A percentile compares a stretch with the other conserved stretches of the same genome.
Evolutionary conservation across 345 rosid genomes (phyloP).

Genomic region (Gossypium stocksii): DNA sequence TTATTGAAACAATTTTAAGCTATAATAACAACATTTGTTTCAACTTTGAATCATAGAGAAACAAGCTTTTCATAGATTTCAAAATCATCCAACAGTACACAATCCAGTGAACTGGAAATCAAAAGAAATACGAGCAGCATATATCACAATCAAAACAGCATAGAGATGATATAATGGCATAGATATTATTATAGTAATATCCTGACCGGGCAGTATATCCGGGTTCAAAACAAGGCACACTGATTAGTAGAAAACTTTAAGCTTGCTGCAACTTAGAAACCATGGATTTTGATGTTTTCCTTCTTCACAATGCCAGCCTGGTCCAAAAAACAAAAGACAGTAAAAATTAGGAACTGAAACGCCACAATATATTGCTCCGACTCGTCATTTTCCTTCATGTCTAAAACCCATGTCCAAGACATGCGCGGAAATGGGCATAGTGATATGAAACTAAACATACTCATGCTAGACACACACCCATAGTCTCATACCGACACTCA

Average conservation of each 20-base stretch:
- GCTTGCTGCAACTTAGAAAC: conserved; percentile 52
- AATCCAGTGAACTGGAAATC: neutral
- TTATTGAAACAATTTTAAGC: neutral
- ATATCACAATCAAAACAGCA: neutral
- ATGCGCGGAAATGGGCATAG: neutral
- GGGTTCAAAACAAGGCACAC: neutral
- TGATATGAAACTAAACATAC: neutral
- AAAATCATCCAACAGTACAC: conserved; percentile 6
- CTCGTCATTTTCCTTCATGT: neutral
- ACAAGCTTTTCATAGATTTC: neutral
- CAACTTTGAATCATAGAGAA: neutral
- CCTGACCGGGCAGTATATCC: neutral
- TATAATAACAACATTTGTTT: neutral
- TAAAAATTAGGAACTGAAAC: neutral
- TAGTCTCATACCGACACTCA: too few species aligned
- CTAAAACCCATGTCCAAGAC: neutral
- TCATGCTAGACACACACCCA: neutral
- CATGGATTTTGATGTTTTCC: conserved; percentile 94
- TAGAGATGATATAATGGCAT: neutral
- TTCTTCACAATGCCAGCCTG: conserved; percentile 97
- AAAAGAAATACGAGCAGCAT: neutral
- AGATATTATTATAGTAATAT: neutral
- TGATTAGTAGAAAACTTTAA: neutral
- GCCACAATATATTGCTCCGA: neutral
- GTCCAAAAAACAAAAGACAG: neutral